These are phyloP conservation scores for Xylariaceae sp. DNA, from an alignment of 2,329 filamentous ascomycete species.

Conservation along the genomic window DNA sequence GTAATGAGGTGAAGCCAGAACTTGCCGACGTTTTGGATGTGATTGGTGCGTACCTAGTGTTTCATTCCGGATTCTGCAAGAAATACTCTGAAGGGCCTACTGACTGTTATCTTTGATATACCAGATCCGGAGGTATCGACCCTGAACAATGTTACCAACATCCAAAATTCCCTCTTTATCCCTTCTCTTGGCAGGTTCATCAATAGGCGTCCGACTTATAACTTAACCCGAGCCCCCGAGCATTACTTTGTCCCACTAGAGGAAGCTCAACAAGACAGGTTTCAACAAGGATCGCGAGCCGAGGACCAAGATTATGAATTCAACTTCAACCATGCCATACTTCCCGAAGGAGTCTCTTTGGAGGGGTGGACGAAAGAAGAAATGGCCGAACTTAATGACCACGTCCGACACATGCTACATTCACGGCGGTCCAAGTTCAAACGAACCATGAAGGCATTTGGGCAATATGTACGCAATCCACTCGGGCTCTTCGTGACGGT, in stretches of 20 bases:
- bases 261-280: constrained; percentile 18
- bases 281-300: constrained; percentile 28
- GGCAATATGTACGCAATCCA: constrained; percentile 76
- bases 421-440: constrained; percentile 81
- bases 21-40: constrained; percentile 73
- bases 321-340: constrained; percentile 66
- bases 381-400: constrained; percentile 78
- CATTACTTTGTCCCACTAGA: background rate
- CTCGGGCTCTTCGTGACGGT: constrained; percentile 84
- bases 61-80: background rate
- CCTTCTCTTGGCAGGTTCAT: constrained; percentile 78
- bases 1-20: constrained; percentile 62
- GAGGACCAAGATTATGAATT: constrained; percentile 67
- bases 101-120: background rate
- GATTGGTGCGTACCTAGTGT: constrained; percentile 57
- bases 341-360: constrained; percentile 74
- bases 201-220: constrained; percentile 81
- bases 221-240: constrained; percentile 59
- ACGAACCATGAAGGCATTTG: constrained; percentile 78
- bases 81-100: background rate
- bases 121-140: constrained; percentile 83
- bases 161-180: constrained; percentile 88
- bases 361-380: constrained; percentile 78
- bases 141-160: constrained; percentile 82
- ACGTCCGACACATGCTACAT: constrained; percentile 87